These are phyloP conservation scores for Gaertneriomyces semiglobifer DNA, from an alignment of 192 early-diverging fungal genomes.

Conservation along the genomic window DNA sequence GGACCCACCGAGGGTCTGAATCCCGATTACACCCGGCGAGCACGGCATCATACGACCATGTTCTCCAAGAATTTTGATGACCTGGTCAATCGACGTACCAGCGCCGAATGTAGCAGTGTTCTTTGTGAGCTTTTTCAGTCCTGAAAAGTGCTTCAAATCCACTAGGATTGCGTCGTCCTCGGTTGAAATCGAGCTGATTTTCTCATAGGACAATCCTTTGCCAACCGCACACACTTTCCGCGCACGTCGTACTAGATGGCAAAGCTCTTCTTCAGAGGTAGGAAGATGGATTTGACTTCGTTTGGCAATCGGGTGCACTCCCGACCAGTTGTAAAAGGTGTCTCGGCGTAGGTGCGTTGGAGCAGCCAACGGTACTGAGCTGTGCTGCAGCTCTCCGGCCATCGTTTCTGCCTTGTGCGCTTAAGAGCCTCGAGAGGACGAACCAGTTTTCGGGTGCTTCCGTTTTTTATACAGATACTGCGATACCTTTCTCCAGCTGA, in stretches of 20 bases:
- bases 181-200: constrained; percentile 8
- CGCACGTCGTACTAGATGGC: constrained; percentile 4
- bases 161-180: constrained; percentile 23
- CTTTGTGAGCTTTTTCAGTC: not conserved
- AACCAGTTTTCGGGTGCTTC: too few species aligned
- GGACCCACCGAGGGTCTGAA: constrained; percentile 41
- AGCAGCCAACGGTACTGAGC: too few species aligned
- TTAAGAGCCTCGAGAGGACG: too few species aligned
- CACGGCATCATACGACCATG: constrained; percentile 24
- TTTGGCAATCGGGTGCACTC: constrained; percentile 16
- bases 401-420: too few species aligned
- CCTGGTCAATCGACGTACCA: constrained; percentile 27
- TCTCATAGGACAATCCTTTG: constrained; percentile 25
- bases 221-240: constrained; percentile 11
- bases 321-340: constrained; percentile 29
- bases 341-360: too few species aligned
- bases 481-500: too few species aligned
- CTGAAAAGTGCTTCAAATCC: constrained; percentile 16
- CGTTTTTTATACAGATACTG: too few species aligned
- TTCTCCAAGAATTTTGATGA: constrained; percentile 22
- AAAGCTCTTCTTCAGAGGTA: constrained; percentile 10
- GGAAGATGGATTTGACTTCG: constrained; percentile 19
- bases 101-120: constrained; percentile 31
- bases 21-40: constrained; percentile 35
- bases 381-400: too few species aligned